phyloP scores from a whole-genome alignment of 2,329 filamentous ascomycete species.

The Xenoacremonium recifei region DNA sequence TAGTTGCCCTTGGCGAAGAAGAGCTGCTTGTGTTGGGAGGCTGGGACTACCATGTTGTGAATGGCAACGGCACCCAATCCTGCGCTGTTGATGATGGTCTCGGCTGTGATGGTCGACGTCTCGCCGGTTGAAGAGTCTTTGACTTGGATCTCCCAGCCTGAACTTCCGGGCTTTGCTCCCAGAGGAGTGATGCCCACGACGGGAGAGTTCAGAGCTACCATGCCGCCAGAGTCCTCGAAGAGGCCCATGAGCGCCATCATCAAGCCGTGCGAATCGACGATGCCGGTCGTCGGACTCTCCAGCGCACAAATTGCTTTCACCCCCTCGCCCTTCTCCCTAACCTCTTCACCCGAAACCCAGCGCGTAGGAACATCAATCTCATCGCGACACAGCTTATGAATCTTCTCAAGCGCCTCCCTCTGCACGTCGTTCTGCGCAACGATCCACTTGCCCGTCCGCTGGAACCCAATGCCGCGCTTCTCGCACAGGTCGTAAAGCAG shows the following conservation, averaged over 20 bases:
- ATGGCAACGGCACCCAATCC: slow-evolving; percentile 75
- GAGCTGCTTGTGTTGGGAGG: slow-evolving; percentile 53
- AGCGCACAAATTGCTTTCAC: slow-evolving; percentile 68
- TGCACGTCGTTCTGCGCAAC: slow-evolving; percentile 79
- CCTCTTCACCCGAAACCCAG: slow-evolving; percentile 66
- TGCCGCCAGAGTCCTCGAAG: slow-evolving; percentile 75
- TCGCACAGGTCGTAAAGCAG: slow-evolving; percentile 79
- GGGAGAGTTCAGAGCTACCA: slow-evolving; percentile 65
- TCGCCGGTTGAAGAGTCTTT: slow-evolving; percentile 46
- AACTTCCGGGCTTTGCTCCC: slow-evolving; percentile 40
- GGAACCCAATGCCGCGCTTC: slow-evolving; percentile 64
- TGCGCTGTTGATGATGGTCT: slow-evolving; percentile 81
- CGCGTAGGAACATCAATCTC: slow-evolving; percentile 63
- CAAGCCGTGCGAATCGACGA: slow-evolving; percentile 80
- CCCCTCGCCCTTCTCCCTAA: slow-evolving; percentile 65
- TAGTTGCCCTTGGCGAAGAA: slow-evolving; percentile 95
- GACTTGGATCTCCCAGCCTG: slow-evolving; percentile 69
- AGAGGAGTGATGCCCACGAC: slow-evolving; percentile 61
- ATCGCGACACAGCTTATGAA: slow-evolving; percentile 44
- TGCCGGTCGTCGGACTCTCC: slow-evolving; percentile 84
- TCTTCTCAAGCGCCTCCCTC: slow-evolving; percentile 56
- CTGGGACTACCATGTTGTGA: slow-evolving; percentile 77
- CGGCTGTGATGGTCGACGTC: slow-evolving; percentile 62
- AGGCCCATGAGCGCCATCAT: slow-evolving; percentile 79
- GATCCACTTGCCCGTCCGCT: slow-evolving; percentile 87